Conservation (phyloP, 148 eudicot species). For the Camellia sinensis region DNA sequence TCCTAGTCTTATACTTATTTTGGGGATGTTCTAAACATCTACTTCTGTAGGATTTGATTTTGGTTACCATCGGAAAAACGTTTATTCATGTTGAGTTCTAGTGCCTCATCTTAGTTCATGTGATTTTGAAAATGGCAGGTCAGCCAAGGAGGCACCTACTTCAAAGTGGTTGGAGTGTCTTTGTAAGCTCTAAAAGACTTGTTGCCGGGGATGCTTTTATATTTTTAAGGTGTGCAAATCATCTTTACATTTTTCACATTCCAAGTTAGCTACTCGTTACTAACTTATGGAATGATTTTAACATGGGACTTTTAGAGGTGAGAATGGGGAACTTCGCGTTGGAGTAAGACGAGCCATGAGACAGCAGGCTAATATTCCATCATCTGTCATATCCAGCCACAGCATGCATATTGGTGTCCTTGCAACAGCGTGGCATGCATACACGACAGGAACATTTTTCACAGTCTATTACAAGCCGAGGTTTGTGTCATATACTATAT, state of each 20-base stretch:
- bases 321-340: constrained; percentile 95
- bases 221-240: constrained; percentile 69
- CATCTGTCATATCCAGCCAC: constrained; percentile 98
- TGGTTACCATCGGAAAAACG: not conserved
- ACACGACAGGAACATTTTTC: constrained; percentile 72
- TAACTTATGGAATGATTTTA: constrained; percentile 9
- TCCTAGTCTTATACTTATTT: not conserved
- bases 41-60: not conserved
- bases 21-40: not conserved
- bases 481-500: constrained; percentile 26
- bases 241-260: not conserved
- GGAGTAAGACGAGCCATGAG: constrained; percentile 98
- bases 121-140: constrained; percentile 45
- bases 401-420: constrained; percentile 99
- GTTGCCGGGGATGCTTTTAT: constrained; percentile 99
- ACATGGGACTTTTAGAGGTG: constrained; percentile 51
- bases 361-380: constrained; percentile 78
- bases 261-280: not conserved
- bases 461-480: constrained; percentile 97
- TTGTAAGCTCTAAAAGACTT: constrained; percentile 97
- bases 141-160: constrained; percentile 98
- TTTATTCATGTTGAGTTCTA: not conserved
- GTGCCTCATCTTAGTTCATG: not conserved
- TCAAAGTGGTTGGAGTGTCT: constrained; percentile 99
- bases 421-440: constrained; percentile 98